Conservation (phyloP, 2,329 filamentous ascomycete genomes). For the Colletotrichum eleusines region DNA sequence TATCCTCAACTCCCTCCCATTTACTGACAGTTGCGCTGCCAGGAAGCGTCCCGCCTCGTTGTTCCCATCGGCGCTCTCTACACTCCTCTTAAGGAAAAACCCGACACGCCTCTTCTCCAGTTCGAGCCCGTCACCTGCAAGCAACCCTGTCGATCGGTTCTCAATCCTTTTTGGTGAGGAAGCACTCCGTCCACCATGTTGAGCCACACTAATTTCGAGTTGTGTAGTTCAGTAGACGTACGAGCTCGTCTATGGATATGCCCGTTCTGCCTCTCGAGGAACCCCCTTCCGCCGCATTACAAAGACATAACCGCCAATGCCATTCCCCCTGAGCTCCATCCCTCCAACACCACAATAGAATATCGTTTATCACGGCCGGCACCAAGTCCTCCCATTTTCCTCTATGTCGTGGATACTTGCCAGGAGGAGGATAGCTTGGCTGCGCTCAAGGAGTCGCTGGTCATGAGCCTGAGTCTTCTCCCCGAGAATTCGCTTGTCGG, state of each 20-base stretch:
- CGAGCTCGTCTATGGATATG: slow-evolving; percentile 89
- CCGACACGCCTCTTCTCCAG: slow-evolving; percentile 87
- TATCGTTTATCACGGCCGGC: slow-evolving; percentile 84
- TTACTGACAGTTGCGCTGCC: slow-evolving; percentile 44
- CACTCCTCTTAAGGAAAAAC: slow-evolving; percentile 95
- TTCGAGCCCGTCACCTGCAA: slow-evolving; percentile 99
- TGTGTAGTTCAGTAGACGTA: slow-evolving; percentile 80
- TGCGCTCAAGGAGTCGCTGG: slow-evolving; percentile 85
- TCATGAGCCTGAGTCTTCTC: slow-evolving; percentile 86
- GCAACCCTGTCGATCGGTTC: slow-evolving; percentile 90
- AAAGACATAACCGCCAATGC: slow-evolving; percentile 89
- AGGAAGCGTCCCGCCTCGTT: slow-evolving; percentile 95
- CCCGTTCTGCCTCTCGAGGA: slow-evolving; percentile 87
- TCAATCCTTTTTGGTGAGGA: slow-evolving; percentile 95
- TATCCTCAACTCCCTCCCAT: background rate
- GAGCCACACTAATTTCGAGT: slow-evolving; percentile 25
- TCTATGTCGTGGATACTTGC: slow-evolving; percentile 90
- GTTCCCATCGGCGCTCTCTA: slow-evolving; percentile 97
- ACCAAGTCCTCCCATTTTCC: slow-evolving; percentile 87
- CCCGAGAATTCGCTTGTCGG: slow-evolving; percentile 86
- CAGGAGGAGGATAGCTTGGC: slow-evolving; percentile 89
- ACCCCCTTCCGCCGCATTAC: slow-evolving; percentile 86
- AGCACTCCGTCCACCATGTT: background rate
- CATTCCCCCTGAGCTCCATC: slow-evolving; percentile 86
- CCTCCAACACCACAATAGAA: slow-evolving; percentile 88